Conservation (phyloP, 495 filamentous ascomycete genomes). For the Neurospora cerealis region DNA sequence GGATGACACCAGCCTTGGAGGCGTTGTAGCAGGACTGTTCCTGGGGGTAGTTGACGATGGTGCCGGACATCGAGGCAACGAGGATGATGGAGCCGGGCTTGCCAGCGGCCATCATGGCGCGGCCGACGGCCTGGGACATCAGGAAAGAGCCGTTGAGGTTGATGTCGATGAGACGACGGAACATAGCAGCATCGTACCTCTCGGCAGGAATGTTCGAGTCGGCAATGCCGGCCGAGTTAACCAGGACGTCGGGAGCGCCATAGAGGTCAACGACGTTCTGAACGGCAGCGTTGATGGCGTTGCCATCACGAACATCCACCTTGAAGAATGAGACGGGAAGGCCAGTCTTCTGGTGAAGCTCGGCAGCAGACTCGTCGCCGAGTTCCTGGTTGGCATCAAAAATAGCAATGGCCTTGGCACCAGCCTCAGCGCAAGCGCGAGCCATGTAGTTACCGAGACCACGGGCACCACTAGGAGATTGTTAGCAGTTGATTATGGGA, state of each 20-base stretch:
- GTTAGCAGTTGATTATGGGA: conserved; percentile 11
- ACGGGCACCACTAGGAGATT: conserved; percentile 51
- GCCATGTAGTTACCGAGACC: conserved; percentile 72
- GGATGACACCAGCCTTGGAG: conserved; percentile 69
- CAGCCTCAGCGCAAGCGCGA: conserved; percentile 61
- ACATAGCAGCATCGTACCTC: conserved; percentile 54
- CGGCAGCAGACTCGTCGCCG: conserved; percentile 55
- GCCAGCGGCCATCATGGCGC: conserved; percentile 52
- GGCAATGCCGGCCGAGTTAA: conserved; percentile 81
- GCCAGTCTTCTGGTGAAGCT: conserved; percentile 55
- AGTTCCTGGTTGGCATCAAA: conserved; percentile 65
- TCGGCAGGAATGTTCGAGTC: conserved; percentile 48
- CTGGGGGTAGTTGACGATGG: conserved; percentile 71
- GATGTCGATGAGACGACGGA: conserved; percentile 64
- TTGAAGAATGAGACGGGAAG: conserved; percentile 67
- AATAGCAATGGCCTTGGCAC: conserved; percentile 61
- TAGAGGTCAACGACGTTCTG: conserved; percentile 48
- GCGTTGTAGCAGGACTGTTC: conserved; percentile 73
- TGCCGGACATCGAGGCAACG: conserved; percentile 68
- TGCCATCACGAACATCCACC: conserved; percentile 63
- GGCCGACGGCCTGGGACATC: conserved; percentile 53
- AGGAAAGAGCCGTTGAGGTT: conserved; percentile 67
- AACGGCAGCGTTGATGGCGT: conserved; percentile 51
- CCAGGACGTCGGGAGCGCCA: conserved; percentile 58
- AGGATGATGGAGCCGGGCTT: conserved; percentile 64